Base-by-base conservation (phyloP, 2,329 filamentous ascomycete species). In the Colletotrichum australisinense region DNA sequence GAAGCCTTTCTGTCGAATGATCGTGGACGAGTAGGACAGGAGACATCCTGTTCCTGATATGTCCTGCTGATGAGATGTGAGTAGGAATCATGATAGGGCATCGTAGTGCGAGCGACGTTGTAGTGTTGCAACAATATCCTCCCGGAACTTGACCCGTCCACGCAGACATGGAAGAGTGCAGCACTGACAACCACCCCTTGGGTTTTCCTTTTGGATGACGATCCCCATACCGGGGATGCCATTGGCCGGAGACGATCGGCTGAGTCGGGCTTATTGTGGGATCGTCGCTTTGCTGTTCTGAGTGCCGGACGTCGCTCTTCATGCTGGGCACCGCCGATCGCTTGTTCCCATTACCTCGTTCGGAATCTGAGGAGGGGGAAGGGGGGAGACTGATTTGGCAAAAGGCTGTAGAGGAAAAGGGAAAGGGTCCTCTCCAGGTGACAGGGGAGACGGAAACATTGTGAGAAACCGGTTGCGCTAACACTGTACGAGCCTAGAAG, bases 251-350 rank as follows among this genome's bases (percentile, higher is more conserved):
- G 52, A 22, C 30, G 57, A 72, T 63, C 68, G 72, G 68, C 56
- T 67, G 62, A 59, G 71, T 63, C 67, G 67, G 71, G 62, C 67
- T 67, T 72, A 72, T 67, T 73, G 53, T 72, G 68, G 68, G 72
- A 72, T 72, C 68, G 52, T 66, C 72, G 35, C 28, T 46, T 32
- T 72, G 59, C 22, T 70, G 38, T 42, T 52, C 19, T 58, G 59
- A 67, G 57, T 63, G 65, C 65, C 69, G 69, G 52, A 53, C 64
- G 57, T 19, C 35, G 65, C 11, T 59, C 49, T 69, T 52, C 66
- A 59, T 72, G 67, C 62, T 58, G 28, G 57, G 28, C 22, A 72
- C 63, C 28, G 72, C 63, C 68, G 72, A 74, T 74, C 72, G 62
- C 57, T 67, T 67, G 49, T 58, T 57, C 22, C 32, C 32, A 63